Percentiles rank a stretch among this genome's conserved stretches.
Conservation (phyloP, 78 protist species). For the Dictyostelium purpureum region DNA sequence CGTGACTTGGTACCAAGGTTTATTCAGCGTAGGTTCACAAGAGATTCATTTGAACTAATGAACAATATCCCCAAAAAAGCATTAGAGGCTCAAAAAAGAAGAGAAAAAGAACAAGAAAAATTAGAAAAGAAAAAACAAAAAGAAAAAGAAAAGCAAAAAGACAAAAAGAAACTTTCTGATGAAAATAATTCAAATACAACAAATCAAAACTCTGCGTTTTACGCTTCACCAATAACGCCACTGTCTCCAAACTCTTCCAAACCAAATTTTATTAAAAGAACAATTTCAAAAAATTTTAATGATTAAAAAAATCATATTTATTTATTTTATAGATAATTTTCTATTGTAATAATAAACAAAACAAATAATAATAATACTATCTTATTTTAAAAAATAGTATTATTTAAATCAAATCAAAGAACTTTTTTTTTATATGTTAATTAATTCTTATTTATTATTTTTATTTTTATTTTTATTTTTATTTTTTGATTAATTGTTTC, state of each 20-base stretch:
- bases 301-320: no score
- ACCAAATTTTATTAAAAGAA: neutral
- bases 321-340: no score
- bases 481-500: no score
- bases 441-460: no score
- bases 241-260: neutral
- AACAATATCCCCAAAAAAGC: slow-evolving; percentile 71
- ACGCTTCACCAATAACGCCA: neutral
- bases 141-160: slow-evolving; percentile 39
- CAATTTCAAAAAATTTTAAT: neutral
- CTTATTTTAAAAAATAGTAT: no score
- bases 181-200: neutral
- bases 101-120: slow-evolving; percentile 67
- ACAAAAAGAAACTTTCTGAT: neutral
- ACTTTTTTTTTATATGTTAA: no score
- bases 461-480: no score
- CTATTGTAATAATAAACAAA: no score
- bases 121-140: slow-evolving; percentile 37
- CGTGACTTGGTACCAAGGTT: slow-evolving; percentile 64
- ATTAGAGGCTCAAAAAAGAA: slow-evolving; percentile 46
- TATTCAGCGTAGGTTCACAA: slow-evolving; percentile 50
- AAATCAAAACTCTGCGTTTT: neutral
- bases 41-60: slow-evolving; percentile 20
- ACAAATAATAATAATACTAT: no score
- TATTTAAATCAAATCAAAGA: no score